Base-by-base conservation (phyloP, 2,329 filamentous ascomycete genomes). In the Cercospora beticola region DNA sequence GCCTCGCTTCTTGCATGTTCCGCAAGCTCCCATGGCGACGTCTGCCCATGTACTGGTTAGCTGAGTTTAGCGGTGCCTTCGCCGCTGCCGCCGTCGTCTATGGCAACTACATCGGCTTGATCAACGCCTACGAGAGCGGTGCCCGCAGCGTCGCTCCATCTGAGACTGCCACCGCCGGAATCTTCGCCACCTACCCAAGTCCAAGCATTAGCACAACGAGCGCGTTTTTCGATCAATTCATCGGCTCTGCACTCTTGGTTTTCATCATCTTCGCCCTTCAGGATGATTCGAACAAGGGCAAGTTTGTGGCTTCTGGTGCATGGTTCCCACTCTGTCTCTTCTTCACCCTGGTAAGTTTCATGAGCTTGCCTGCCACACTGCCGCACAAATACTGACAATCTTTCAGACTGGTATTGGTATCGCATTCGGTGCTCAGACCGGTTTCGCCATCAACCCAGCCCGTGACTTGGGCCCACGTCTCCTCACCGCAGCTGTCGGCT, bases 381-480 rank as follows among this genome's bases (percentile, higher is more conserved):
- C 46, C n/a, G 18, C 46, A 23, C 10, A 26, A 49, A 28, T 26
- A 43, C 68, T 69, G 36, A 72, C 66, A 21, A n/a, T 6, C 30
- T 21, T 14, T 14, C 54, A 71, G 71, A 90, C 90, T 75, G 89
- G 88, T 16, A 86, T 91, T 40, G 88, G 88, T 31, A 86, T 88
- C 33, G 88, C 86, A 75, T 90, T 90, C 75, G 89, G 89, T 14
- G 90, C 87, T 86, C 87, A 90, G 76, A 91, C 89, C 1, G 88
- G 89, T 68, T 92, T 90, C 76, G 89, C 80, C 7, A 75, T 92
- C 70, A 92, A 91, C 73, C 80, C 90, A 52, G 90, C 89, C 33
- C 86, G 90, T 77, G 90, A 92, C 73, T 89, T 92, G 74, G 89
- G 89, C 0, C 90, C 90, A 3, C 83, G 90, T 23, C 80, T 92